phyloP scores from a whole-genome alignment of 768 basidiomycete genomes.

The Panaeolus papilionaceus region DNA sequence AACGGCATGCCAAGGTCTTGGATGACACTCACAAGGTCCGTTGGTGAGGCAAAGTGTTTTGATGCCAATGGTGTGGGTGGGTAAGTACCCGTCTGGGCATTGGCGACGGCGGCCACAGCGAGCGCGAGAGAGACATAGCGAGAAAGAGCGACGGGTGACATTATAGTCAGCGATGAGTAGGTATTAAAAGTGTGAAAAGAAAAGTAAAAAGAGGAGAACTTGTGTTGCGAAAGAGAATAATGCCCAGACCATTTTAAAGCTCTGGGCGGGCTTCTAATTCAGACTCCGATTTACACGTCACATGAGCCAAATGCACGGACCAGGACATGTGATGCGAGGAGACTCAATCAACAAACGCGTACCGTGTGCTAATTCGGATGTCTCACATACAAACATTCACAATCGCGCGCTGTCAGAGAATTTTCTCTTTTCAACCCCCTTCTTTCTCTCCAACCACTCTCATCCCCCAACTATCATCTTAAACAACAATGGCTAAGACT shows the following conservation, averaged over 20 bases:
- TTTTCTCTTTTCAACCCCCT: conserved; percentile 17
- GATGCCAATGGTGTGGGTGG: conserved; percentile 52
- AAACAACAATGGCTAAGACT: conserved; percentile 54
- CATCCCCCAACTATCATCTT: conserved; percentile 19
- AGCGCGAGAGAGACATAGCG: conserved; percentile 38
- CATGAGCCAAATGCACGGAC: conserved; percentile 28
- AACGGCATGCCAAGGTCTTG: conserved; percentile 3
- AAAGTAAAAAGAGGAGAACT: conserved; percentile 9
- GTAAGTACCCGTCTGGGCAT: conserved; percentile 32
- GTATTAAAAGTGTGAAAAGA: conserved; percentile 18
- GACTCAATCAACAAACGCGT: conserved; percentile 26
- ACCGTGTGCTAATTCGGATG: conserved; percentile 23
- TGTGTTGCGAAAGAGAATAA: not conserved
- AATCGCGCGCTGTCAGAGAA: conserved; percentile 23
- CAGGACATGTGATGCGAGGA: conserved; percentile 29
- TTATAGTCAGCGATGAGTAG: conserved; percentile 26
- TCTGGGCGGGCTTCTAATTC: not conserved
- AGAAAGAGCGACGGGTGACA: conserved; percentile 54
- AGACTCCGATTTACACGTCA: conserved; percentile 21
- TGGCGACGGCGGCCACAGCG: conserved; percentile 34
- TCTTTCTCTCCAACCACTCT: conserved; percentile 20
- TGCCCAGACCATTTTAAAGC: conserved; percentile 12
- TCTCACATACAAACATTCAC: conserved; percentile 12
- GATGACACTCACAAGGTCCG: conserved; percentile 44
- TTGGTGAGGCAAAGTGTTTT: conserved; percentile 52